Percentiles rank a stretch among this genome's conserved stretches.
Evolutionary conservation across 768 basidiomycete species (phyloP).

Genomic region (Sporobolomyces pararoseus): DNA sequence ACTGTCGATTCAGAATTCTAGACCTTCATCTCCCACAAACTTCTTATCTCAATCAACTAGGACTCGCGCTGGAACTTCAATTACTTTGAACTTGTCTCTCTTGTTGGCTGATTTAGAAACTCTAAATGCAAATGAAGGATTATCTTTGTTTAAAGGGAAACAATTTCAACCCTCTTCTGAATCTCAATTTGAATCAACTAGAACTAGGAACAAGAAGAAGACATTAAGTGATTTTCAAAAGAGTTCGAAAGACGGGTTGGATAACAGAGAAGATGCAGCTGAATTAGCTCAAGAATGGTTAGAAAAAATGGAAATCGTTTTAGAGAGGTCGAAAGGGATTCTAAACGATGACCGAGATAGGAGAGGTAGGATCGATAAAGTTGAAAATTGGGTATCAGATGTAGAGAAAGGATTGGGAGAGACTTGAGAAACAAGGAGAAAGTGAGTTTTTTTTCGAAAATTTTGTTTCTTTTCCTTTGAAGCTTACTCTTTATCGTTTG

Average conservation of each 20-base stretch:
- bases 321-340: too few relatives aligned
- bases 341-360: not conserved
- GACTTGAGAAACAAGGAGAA: not conserved
- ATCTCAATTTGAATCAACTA: not conserved
- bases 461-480: too few relatives aligned
- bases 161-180: not conserved
- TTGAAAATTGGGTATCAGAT: not conserved
- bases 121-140: not conserved
- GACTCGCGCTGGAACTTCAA: not conserved
- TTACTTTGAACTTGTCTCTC: not conserved
- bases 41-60: constrained; percentile 8
- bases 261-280: not conserved
- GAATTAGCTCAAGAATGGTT: not conserved
- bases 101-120: not conserved
- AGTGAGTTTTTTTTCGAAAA: too few relatives aligned
- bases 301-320: not conserved
- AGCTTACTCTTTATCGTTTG: too few relatives aligned
- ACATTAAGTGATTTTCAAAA: not conserved
- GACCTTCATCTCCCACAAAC: not conserved
- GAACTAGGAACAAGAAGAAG: too few relatives aligned
- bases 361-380: not conserved
- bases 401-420: not conserved
- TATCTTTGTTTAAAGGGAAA: too few relatives aligned
- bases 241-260: not conserved
- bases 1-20: not conserved